phyloP scores from a whole-genome alignment of 2,329 filamentous ascomycete genomes.

The Fusarium sambucinum region DNA sequence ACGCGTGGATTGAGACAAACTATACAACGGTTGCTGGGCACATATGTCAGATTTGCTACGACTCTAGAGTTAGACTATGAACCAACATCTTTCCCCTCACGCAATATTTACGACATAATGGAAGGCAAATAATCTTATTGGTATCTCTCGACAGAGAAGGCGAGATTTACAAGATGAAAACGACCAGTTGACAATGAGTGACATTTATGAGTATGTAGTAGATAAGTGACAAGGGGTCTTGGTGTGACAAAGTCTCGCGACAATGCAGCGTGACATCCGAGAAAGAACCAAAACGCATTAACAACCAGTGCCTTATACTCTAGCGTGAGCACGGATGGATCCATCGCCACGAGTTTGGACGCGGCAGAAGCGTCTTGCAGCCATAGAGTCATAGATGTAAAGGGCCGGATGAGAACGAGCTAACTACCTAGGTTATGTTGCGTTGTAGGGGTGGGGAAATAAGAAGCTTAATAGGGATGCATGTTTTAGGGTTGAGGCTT shows the following conservation, averaged over 20 bases:
- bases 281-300: constrained; percentile 3
- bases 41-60: neutral
- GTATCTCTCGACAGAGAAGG: constrained; percentile 9
- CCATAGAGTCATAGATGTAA: constrained; percentile 8
- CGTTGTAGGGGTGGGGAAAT: constrained; percentile 21
- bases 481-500: constrained; percentile 40
- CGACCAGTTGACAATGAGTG: neutral
- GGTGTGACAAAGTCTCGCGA: constrained; percentile 38
- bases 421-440: neutral
- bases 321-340: constrained; percentile 3
- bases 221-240: constrained; percentile 1
- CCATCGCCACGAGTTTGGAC: constrained; percentile 38
- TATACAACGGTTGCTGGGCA: constrained; percentile 3
- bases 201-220: constrained; percentile 3
- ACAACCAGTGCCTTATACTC: constrained; percentile 11
- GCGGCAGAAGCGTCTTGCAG: constrained; percentile 38
- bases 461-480: constrained; percentile 44
- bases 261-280: constrained; percentile 18
- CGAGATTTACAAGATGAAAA: constrained; percentile 13
- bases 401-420: constrained; percentile 13
- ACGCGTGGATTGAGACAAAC: constrained; percentile 10
- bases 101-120: neutral
- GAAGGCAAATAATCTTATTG: constrained; percentile 3
- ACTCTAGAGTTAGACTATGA: neutral
- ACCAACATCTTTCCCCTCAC: neutral